Percentiles rank a stretch among this genome's conserved stretches.
These are phyloP conservation scores for Amaranthus palmeri DNA, from an alignment of 148 eudicot genomes.

Conservation along the genomic window DNA sequence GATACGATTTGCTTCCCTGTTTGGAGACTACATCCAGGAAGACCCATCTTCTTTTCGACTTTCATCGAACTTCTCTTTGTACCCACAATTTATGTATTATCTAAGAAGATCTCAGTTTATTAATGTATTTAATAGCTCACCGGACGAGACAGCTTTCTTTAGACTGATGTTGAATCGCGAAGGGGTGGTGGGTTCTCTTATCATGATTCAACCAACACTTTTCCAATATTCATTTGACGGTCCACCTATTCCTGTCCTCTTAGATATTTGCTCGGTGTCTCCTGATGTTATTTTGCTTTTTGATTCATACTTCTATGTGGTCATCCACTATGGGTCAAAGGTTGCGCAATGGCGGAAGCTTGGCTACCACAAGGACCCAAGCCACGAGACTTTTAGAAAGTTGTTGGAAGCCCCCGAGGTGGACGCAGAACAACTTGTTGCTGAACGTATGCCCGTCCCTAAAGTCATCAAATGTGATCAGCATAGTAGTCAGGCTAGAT, in stretches of 20 bases:
- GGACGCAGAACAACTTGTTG: conserved; percentile 75
- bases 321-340: conserved; percentile 81
- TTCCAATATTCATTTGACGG: conserved; percentile 89
- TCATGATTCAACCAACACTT: conserved; percentile 96
- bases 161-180: conserved; percentile 87
- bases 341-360: conserved; percentile 90
- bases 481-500: conserved; percentile 93
- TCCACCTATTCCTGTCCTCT: conserved; percentile 80
- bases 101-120: conserved; percentile 88
- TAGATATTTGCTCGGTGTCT: conserved; percentile 77
- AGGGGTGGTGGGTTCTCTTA: conserved; percentile 77
- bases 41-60: conserved; percentile 88
- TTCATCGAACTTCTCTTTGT: conserved; percentile 79
- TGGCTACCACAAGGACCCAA: conserved; percentile 75
- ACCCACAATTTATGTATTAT: conserved; percentile 90
- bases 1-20: conserved; percentile 63
- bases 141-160: conserved; percentile 88
- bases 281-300: conserved; percentile 88
- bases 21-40: conserved; percentile 82
- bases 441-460: conserved; percentile 76
- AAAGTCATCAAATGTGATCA: conserved; percentile 83
- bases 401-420: conserved; percentile 78
- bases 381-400: conserved; percentile 71
- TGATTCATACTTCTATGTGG: conserved; percentile 86
- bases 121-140: conserved; percentile 86